These are phyloP conservation scores for Annulohypoxylon moriforme DNA, from an alignment of 495 filamentous ascomycete species.

Conservation along the genomic window DNA sequence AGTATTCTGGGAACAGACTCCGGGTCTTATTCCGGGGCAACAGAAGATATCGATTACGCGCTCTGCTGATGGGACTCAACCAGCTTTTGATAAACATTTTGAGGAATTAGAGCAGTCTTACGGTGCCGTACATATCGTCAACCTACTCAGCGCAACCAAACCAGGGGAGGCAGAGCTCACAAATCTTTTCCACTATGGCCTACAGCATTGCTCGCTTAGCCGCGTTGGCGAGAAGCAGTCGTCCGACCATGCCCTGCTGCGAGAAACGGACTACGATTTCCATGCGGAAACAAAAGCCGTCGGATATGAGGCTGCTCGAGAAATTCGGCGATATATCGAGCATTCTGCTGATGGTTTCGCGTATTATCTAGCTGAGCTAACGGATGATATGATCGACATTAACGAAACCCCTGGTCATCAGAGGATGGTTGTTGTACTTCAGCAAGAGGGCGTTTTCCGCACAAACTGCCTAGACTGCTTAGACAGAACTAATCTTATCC, in stretches of 20 bases:
- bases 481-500: slow-evolving; percentile 94
- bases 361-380: slow-evolving; percentile 85
- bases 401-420: slow-evolving; percentile 45
- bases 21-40: slow-evolving; percentile 88
- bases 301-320: slow-evolving; percentile 87
- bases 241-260: slow-evolving; percentile 76
- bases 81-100: slow-evolving; percentile 96
- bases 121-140: slow-evolving; percentile 89
- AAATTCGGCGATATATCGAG: slow-evolving; percentile 78
- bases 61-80: slow-evolving; percentile 89
- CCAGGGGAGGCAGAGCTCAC: slow-evolving; percentile 85
- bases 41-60: slow-evolving; percentile 94
- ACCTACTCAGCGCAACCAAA: slow-evolving; percentile 89
- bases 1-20: slow-evolving; percentile 95
- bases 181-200: slow-evolving; percentile 77
- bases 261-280: slow-evolving; percentile 90
- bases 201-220: slow-evolving; percentile 74
- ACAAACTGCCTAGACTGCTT: slow-evolving; percentile 97
- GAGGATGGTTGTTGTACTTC: slow-evolving; percentile 76
- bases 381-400: slow-evolving; percentile 58
- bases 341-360: slow-evolving; percentile 85
- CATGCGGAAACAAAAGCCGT: slow-evolving; percentile 89
- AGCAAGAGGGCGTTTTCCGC: slow-evolving; percentile 93
- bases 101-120: slow-evolving; percentile 83
- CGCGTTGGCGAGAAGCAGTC: slow-evolving; percentile 55